Conservation (phyloP, 2,329 filamentous ascomycete species). For the Gliomastix tumulicola region DNA sequence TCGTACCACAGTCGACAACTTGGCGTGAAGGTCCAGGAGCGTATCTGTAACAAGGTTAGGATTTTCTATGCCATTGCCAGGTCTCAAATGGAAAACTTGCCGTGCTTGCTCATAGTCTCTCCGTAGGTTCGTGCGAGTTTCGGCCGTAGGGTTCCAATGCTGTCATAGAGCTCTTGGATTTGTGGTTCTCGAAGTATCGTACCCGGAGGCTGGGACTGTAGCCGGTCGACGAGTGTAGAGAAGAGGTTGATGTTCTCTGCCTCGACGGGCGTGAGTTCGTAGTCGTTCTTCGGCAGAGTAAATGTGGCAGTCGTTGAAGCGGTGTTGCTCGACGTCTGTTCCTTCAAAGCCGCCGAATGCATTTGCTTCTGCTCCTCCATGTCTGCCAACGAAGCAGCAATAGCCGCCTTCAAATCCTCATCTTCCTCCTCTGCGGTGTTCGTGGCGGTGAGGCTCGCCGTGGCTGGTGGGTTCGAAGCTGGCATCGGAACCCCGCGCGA, state of each 20-base stretch:
- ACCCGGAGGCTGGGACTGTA: slow-evolving; percentile 91
- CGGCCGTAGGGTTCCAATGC: slow-evolving; percentile 85
- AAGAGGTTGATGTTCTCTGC: slow-evolving; percentile 98
- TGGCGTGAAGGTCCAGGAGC: slow-evolving; percentile 86
- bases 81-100: slow-evolving; percentile 50
- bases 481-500: too few species aligned
- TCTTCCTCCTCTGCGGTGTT: slow-evolving; percentile 72
- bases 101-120: slow-evolving; percentile 99
- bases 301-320: slow-evolving; percentile 30
- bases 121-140: slow-evolving; percentile 94
- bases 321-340: slow-evolving; percentile 53
- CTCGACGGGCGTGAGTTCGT: slow-evolving; percentile 88
- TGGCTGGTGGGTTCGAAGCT: slow-evolving; percentile 54
- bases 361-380: slow-evolving; percentile 98
- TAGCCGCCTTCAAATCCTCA: slow-evolving; percentile 86
- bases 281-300: slow-evolving; percentile 75
- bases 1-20: slow-evolving; percentile 89
- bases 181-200: slow-evolving; percentile 96
- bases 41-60: slow-evolving; percentile 54
- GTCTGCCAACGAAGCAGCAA: slow-evolving; percentile 87
- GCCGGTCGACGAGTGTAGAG: slow-evolving; percentile 82
- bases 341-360: slow-evolving; percentile 76
- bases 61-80: neutral
- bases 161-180: slow-evolving; percentile 96
- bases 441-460: slow-evolving; percentile 10